phyloP scores from a whole-genome alignment of 73 alveolate species.

The Tetrahymena elliotti region DNA sequence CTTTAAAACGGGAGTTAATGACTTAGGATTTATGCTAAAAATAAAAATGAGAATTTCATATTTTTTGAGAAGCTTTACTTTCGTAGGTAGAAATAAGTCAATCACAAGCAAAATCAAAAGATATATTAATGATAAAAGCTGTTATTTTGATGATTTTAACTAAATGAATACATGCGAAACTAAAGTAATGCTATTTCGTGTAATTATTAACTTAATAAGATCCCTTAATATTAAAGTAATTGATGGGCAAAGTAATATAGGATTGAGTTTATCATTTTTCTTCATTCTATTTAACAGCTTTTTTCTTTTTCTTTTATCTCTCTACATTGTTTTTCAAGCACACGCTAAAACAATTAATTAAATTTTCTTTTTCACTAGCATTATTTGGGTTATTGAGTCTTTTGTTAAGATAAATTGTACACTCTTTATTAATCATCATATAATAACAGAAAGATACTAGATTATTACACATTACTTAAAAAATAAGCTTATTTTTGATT shows the following conservation, averaged over 20 bases:
- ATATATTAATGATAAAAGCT: background rate
- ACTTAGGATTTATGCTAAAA: background rate
- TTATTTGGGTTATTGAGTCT: background rate
- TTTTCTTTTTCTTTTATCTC: background rate
- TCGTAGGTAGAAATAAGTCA: background rate
- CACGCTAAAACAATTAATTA: background rate
- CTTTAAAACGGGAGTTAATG: too few relatives aligned
- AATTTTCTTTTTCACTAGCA: background rate
- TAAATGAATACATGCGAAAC: too few relatives aligned
- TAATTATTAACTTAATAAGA: background rate
- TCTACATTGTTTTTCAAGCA: background rate
- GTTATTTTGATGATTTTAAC: background rate
- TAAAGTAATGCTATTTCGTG: background rate
- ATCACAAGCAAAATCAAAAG: too few relatives aligned
- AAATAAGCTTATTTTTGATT: background rate
- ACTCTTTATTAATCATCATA: background rate
- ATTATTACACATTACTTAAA: background rate
- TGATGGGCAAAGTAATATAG: background rate
- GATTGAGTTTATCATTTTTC: background rate
- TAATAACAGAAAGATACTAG: background rate
- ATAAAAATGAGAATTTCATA: background rate
- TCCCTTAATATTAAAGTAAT: too few relatives aligned
- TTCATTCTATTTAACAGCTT: background rate
- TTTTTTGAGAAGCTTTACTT: background rate
- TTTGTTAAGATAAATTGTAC: background rate